Conservation (phyloP, 2,329 filamentous ascomycete genomes). For the Neofusicoccum parvum region DNA sequence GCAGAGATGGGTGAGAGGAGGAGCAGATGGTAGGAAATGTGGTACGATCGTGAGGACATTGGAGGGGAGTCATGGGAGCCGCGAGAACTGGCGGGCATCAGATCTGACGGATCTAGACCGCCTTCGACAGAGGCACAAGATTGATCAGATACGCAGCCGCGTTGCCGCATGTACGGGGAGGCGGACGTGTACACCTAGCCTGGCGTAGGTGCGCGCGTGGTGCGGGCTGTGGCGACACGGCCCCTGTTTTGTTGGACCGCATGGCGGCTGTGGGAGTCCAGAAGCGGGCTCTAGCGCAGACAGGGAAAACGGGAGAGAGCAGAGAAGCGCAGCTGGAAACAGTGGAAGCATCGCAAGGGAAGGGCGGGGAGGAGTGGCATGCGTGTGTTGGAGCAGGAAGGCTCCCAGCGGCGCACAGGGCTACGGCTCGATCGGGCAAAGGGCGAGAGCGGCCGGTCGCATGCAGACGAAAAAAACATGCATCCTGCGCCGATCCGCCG, state of each 20-base stretch:
- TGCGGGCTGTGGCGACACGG: slow-evolving; percentile 1
- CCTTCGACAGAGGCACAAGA: background rate
- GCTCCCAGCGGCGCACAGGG: background rate
- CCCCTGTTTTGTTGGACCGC: background rate
- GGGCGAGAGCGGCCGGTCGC: background rate
- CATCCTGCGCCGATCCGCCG: slow-evolving; percentile 5
- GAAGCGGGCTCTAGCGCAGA: background rate
- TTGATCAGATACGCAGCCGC: slow-evolving; percentile 1
- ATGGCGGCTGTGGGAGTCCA: background rate
- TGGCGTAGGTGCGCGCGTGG: background rate
- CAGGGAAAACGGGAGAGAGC: background rate
- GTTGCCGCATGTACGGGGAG: background rate
- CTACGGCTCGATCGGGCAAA: slow-evolving; percentile 8
- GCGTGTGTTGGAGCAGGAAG: background rate
- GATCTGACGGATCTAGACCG: slow-evolving; percentile 13
- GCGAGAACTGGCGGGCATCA: background rate
- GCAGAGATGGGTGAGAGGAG: background rate
- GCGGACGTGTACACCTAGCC: background rate
- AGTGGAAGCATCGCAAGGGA: background rate
- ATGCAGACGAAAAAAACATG: background rate
- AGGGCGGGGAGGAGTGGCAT: background rate
- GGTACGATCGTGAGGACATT: background rate
- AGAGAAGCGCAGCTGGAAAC: too few species aligned
- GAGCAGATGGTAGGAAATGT: background rate
- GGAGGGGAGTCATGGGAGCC: background rate